Conservation (phyloP, 106 monocot genomes). For the Agapanthus africanus region DNA sequence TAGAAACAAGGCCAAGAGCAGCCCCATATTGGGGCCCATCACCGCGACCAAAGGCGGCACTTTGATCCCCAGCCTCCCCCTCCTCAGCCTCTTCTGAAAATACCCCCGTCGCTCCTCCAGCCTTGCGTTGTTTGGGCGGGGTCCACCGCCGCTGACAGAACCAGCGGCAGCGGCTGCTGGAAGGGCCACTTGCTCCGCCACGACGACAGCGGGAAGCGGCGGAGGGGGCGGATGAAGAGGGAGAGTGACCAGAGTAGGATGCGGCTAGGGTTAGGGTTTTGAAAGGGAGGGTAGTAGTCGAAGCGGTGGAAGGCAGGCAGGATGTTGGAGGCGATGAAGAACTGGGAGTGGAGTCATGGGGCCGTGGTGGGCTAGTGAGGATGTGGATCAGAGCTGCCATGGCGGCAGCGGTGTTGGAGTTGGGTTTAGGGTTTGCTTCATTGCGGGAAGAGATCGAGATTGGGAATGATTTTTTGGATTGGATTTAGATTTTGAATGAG, state of each 20-base stretch:
- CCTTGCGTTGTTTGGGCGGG: conserved; percentile 27
- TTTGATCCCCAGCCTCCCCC: conserved; percentile 32
- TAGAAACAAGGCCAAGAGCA: conserved; percentile 29
- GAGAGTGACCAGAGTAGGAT: conserved; percentile 25
- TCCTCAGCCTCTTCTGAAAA: conserved; percentile 23
- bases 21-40: conserved; percentile 24
- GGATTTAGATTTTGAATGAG: no score
- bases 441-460: not conserved
- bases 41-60: conserved; percentile 25
- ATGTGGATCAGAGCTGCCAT: conserved; percentile 43
- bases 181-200: conserved; percentile 75
- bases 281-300: conserved; percentile 53
- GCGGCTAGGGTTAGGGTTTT: conserved; percentile 15
- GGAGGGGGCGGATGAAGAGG: conserved; percentile 18
- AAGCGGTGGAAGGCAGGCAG: conserved; percentile 25
- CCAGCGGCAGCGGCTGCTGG: conserved; percentile 55
- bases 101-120: conserved; percentile 28
- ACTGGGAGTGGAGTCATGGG: conserved; percentile 73
- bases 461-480: not conserved
- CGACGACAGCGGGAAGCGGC: conserved; percentile 29
- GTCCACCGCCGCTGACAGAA: conserved; percentile 37
- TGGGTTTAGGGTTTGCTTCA: not conserved
- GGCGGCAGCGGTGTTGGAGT: not conserved
- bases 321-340: conserved; percentile 50
- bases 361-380: conserved; percentile 36